These are phyloP conservation scores for Suillus plorans DNA, from an alignment of 768 basidiomycete genomes.

Conservation along the genomic window DNA sequence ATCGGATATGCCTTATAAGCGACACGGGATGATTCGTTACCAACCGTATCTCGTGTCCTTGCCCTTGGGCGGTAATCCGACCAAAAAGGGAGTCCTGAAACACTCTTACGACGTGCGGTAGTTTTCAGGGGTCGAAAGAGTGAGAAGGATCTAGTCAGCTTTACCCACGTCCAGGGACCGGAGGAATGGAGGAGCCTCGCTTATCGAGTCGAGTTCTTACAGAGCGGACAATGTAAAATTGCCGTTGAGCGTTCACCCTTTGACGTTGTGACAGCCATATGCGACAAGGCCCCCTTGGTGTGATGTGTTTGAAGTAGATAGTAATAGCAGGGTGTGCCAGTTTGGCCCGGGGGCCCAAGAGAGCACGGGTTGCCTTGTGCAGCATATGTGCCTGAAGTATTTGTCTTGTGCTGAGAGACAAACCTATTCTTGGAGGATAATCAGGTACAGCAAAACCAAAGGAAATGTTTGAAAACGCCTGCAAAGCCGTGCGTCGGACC, in stretches of 20 bases:
- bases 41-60: not conserved
- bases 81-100: not conserved
- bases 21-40: not conserved
- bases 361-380: not conserved
- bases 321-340: not conserved
- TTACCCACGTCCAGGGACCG: constrained; percentile 5
- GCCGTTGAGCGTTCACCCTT: not conserved
- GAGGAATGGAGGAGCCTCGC: not conserved
- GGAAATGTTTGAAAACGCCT: not conserved
- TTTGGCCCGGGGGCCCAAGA: not conserved
- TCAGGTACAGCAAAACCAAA: constrained; percentile 3
- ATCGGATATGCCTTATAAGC: not conserved
- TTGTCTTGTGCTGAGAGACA: not conserved
- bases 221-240: not conserved
- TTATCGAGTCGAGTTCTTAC: not conserved
- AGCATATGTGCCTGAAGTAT: constrained; percentile 7
- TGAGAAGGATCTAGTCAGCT: not conserved
- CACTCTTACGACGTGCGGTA: not conserved
- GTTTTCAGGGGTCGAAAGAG: constrained; percentile 1
- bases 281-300: not conserved
- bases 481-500: not conserved
- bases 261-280: not conserved
- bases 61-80: not conserved
- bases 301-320: not conserved
- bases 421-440: constrained; percentile 8